phyloP scores from a whole-genome alignment of 352 stramenopile species.

The Hyaloperonospora brassicae region DNA sequence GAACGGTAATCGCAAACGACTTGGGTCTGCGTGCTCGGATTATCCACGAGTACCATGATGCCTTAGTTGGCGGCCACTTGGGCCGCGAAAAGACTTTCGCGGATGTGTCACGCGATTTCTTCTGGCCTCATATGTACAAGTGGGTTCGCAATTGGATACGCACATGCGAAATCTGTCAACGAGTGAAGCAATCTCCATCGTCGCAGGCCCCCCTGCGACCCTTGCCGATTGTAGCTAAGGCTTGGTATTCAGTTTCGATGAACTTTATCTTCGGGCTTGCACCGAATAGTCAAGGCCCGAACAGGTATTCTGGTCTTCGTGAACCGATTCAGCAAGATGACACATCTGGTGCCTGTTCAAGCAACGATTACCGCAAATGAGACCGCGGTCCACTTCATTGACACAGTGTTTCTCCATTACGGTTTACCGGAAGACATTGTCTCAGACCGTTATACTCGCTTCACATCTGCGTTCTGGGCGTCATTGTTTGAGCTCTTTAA shows the following conservation, averaged over 20 bases:
- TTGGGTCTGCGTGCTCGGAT: too few species aligned
- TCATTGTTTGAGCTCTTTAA: not conserved
- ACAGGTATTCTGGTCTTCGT: not conserved
- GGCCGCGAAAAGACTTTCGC: too few species aligned
- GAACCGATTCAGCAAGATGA: conserved; percentile 2
- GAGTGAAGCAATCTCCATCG: too few species aligned
- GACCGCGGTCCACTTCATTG: not conserved
- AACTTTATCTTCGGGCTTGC: conserved; percentile 4
- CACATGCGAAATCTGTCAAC: too few species aligned
- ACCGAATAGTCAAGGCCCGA: not conserved
- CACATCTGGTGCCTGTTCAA: not conserved
- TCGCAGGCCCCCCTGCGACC: too few species aligned
- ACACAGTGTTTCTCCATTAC: not conserved
- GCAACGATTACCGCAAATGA: not conserved
- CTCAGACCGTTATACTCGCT: not conserved
- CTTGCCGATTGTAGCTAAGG: not conserved
- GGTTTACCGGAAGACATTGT: not conserved
- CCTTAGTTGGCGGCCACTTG: too few species aligned
- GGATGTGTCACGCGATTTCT: too few species aligned
- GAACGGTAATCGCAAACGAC: too few species aligned
- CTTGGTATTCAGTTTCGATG: conserved; percentile 3
- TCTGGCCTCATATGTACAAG: too few species aligned
- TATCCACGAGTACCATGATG: too few species aligned
- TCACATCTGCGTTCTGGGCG: not conserved
- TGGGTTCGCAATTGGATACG: too few species aligned